Evolutionary conservation across 805 yeast genomes (phyloP).

Genomic region (Grigorovia transvaalensis): DNA sequence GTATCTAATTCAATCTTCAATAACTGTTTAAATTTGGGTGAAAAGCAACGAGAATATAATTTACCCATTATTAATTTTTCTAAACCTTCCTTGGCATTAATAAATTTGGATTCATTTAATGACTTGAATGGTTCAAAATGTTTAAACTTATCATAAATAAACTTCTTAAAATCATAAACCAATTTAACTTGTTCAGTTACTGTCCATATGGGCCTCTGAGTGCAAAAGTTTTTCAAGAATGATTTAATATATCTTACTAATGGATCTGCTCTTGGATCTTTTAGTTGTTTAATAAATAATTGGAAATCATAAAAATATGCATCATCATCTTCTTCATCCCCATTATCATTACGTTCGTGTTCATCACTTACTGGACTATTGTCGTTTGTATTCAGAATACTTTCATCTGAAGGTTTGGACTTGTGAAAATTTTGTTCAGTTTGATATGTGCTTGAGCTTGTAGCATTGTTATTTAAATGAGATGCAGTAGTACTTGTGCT

Average conservation of each 20-base stretch:
- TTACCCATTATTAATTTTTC: slow-evolving; percentile 90
- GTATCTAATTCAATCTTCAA: slow-evolving; percentile 31
- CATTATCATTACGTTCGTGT: not conserved
- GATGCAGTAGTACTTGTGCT: no score
- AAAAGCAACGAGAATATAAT: slow-evolving; percentile 63
- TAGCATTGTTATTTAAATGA: no score
- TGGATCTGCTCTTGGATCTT: slow-evolving; percentile 74
- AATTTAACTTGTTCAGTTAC: slow-evolving; percentile 70
- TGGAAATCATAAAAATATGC: slow-evolving; percentile 62
- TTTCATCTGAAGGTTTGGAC: no score
- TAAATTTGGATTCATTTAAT: slow-evolving; percentile 48
- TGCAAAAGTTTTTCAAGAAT: slow-evolving; percentile 60
- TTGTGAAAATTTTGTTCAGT: no score
- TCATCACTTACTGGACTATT: no score
- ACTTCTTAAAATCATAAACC: slow-evolving; percentile 62
- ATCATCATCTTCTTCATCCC: slow-evolving; percentile 5
- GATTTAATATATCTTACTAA: slow-evolving; percentile 77
- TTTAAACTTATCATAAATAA: slow-evolving; percentile 54
- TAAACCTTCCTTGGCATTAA: slow-evolving; percentile 78
- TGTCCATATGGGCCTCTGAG: slow-evolving; percentile 53
- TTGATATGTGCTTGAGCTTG: no score
- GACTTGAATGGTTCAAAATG: slow-evolving; percentile 64
- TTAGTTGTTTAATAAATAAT: slow-evolving; percentile 58
- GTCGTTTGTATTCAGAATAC: no score
- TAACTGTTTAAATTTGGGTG: slow-evolving; percentile 41